Conservation (phyloP, 2,329 filamentous ascomycete species). For the Diaporthe nobilis region DNA sequence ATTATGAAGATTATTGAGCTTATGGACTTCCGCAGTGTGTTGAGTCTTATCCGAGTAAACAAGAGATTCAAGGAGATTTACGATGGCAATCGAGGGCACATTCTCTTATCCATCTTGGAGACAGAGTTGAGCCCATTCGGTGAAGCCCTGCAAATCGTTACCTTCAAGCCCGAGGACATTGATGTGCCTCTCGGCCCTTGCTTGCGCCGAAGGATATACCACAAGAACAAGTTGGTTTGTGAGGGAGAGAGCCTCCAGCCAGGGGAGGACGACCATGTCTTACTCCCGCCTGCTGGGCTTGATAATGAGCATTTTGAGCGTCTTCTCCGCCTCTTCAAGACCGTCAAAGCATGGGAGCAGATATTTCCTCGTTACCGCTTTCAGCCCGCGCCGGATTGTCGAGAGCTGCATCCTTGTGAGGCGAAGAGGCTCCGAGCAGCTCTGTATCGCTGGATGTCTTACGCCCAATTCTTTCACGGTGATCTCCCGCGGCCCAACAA, state of each 20-base stretch:
- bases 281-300: constrained; percentile 41
- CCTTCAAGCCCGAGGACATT: constrained; percentile 57
- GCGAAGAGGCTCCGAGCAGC: constrained; percentile 63
- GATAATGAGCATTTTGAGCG: constrained; percentile 46
- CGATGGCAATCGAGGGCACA: constrained; percentile 54
- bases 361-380: constrained; percentile 56
- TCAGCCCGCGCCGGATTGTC: constrained; percentile 59
- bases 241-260: constrained; percentile 23
- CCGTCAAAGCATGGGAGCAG: constrained; percentile 57
- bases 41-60: constrained; percentile 55
- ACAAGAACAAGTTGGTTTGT: constrained; percentile 55
- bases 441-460: constrained; percentile 69
- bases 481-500: constrained; percentile 51
- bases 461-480: constrained; percentile 66
- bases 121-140: constrained; percentile 61
- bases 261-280: background rate
- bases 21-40: constrained; percentile 58
- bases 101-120: constrained; percentile 59
- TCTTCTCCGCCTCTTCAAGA: constrained; percentile 51
- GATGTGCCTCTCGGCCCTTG: constrained; percentile 51
- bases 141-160: constrained; percentile 62
- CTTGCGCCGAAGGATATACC: constrained; percentile 56
- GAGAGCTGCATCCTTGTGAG: constrained; percentile 60
- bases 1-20: constrained; percentile 63
- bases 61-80: constrained; percentile 59